Evolutionary conservation across 2,329 filamentous ascomycete species (phyloP).

Genomic region (Sclerotinia subarctica): DNA sequence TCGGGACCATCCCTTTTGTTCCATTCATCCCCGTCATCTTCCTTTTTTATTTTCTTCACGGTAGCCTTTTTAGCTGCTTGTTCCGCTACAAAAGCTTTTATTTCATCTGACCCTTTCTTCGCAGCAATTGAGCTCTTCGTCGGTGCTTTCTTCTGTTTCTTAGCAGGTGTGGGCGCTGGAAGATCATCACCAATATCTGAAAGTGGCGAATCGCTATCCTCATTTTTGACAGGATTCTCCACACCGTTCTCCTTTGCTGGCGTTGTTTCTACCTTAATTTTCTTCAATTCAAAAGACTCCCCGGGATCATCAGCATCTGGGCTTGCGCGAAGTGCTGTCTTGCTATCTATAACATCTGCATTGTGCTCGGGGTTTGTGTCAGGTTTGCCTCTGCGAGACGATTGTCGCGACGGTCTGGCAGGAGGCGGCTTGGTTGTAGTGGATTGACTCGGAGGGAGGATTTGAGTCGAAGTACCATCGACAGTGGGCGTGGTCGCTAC

Average conservation of each 20-base stretch:
- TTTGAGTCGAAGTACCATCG: slow-evolving; percentile 13
- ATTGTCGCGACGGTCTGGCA: slow-evolving; percentile 26
- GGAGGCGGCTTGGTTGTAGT: slow-evolving; percentile 21
- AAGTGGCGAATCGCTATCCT: slow-evolving; percentile 29
- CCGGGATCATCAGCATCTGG: slow-evolving; percentile 36
- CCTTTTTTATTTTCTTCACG: slow-evolving; percentile 32
- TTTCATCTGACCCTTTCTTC: slow-evolving; percentile 38
- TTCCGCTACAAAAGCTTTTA: slow-evolving; percentile 37
- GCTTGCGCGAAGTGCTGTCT: slow-evolving; percentile 35
- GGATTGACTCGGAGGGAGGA: slow-evolving; percentile 20
- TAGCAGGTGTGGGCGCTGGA: slow-evolving; percentile 22
- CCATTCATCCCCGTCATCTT: slow-evolving; percentile 33
- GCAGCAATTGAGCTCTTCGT: slow-evolving; percentile 37
- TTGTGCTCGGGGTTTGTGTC: slow-evolving; percentile 38
- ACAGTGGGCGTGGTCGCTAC: background rate
- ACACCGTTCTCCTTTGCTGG: slow-evolving; percentile 21
- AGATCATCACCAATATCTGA: slow-evolving; percentile 24
- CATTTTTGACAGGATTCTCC: slow-evolving; percentile 22
- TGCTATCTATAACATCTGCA: slow-evolving; percentile 35
- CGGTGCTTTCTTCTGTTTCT: slow-evolving; percentile 33
- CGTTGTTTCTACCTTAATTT: slow-evolving; percentile 20
- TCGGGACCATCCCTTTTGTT: slow-evolving; percentile 34
- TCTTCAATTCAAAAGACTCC: slow-evolving; percentile 31
- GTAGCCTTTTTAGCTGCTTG: slow-evolving; percentile 35
- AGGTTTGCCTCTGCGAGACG: slow-evolving; percentile 28